Base-by-base conservation (phyloP, 2,329 filamentous ascomycete genomes). In the Trichophyton simii region DNA sequence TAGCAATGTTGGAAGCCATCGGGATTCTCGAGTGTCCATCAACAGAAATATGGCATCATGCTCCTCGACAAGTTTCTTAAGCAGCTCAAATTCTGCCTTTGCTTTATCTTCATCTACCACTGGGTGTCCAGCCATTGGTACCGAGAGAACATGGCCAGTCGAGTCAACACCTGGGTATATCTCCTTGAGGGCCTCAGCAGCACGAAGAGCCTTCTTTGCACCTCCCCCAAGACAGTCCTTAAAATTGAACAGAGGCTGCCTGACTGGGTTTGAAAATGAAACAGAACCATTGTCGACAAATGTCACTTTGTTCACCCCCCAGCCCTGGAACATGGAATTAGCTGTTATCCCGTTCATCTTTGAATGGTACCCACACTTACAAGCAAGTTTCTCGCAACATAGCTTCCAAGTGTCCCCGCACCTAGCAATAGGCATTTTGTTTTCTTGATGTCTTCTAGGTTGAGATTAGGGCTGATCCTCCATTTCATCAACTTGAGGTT, bases 401-500 rank as follows among this genome's bases (percentile, higher is more conserved):
- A 97, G 63, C 90, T 91, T 7, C 94, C 94, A 1, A 99, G 79
- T 0, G 94, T 99, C 13, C 94, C 94, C 0, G 94, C 91, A 3
- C 94, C 94, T 1, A 99, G 83, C 2, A 99, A 78, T 15, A 99
- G 81, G 70, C 94, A 99, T 70, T 86, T 95, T 2, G 90, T 92
- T 62, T 87, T 83, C 70, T 96, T 96, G 71, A 97, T 91, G 34
- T 83, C 83, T 34, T 96, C 91, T 8, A 99, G 82, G 71, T 97
- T 83, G 46, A 99, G 82, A 58, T 86, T 86, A 0, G 94, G 94
- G 6, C 91, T 89, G 68, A 99, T 90, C 44, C 94, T 86, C 94
- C 94, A 99, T 76, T 96, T 99, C 86, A 99, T 99, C 62, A 99
- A 81, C 75, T 97, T 97, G 63, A 97, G 80, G 70, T 99, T 99